A percentile compares a stretch with the other conserved stretches of the same genome.
Conservation (phyloP, 2,329 filamentous ascomycete genomes). For the Aspergillus thermomutatus region DNA sequence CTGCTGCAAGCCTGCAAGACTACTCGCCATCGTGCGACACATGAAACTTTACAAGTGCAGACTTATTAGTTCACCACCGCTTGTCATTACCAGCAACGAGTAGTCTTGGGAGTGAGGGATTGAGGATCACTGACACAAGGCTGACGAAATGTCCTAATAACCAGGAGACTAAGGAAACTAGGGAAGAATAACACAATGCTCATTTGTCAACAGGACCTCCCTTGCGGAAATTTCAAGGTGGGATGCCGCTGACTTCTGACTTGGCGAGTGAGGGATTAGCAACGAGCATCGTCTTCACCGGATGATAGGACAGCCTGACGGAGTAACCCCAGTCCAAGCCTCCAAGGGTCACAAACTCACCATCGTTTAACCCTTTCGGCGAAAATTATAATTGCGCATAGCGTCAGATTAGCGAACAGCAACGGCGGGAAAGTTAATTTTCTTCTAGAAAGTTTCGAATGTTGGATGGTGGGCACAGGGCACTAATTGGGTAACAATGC, state of each 20-base stretch:
- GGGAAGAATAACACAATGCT: not conserved
- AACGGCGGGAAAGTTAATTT: slow-evolving; percentile 28
- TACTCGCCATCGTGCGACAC: slow-evolving; percentile 13
- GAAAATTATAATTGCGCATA: slow-evolving; percentile 10
- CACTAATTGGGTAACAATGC: slow-evolving; percentile 4
- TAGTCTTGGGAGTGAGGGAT: not conserved
- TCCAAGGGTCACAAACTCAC: not conserved
- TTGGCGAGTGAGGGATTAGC: not conserved
- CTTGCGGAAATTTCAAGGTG: not conserved
- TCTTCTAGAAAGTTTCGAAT: slow-evolving; percentile 35
- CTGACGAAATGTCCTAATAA: not conserved
- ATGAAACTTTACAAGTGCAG: not conserved
- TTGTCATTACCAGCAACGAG: not conserved
- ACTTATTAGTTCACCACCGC: not conserved
- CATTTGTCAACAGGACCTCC: not conserved
- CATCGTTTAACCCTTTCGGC: not conserved
- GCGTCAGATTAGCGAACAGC: slow-evolving; percentile 20
- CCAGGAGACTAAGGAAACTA: not conserved
- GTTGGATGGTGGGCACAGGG: slow-evolving; percentile 10
- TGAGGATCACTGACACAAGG: slow-evolving; percentile 1
- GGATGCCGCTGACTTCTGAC: not conserved
- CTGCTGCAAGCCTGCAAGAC: not conserved
- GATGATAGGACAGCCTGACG: not conserved
- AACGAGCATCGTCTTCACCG: not conserved
- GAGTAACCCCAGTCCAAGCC: not conserved